Conservation (phyloP, 257 asterid genomes). For the Solanum ossicruentum region DNA sequence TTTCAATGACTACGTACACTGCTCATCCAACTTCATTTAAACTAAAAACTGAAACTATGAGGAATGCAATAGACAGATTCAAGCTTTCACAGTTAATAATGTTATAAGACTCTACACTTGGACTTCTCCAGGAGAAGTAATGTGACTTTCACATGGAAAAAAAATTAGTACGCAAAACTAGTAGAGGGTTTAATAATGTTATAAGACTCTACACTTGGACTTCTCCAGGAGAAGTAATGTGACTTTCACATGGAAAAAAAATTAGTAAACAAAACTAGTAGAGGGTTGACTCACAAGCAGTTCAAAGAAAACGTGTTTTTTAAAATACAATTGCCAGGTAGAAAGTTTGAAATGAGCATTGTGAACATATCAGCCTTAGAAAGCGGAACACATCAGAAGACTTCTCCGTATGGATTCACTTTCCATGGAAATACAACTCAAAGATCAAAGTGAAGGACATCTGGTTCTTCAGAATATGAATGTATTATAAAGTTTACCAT, state of each 20-base stretch:
- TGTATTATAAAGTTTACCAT: background rate
- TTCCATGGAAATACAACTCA: background rate
- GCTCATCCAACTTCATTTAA: background rate
- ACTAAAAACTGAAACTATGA: background rate
- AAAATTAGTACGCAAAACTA: background rate
- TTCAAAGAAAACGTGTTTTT: background rate
- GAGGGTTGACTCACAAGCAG: background rate
- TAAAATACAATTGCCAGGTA: background rate
- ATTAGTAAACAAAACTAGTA: background rate
- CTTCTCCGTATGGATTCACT: background rate
- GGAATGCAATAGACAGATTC: background rate
- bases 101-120: background rate
- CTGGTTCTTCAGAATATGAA: background rate
- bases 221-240: background rate
- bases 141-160: background rate
- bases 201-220: background rate
- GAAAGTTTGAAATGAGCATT: background rate
- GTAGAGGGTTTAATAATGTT: no score
- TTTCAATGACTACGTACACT: background rate
- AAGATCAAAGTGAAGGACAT: background rate
- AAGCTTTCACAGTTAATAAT: background rate
- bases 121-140: background rate
- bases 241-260: background rate
- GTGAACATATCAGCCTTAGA: background rate
- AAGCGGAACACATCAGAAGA: background rate